phyloP scores from a whole-genome alignment of 176 grass and related monocot genomes.

The Sorghum bicolor region DNA sequence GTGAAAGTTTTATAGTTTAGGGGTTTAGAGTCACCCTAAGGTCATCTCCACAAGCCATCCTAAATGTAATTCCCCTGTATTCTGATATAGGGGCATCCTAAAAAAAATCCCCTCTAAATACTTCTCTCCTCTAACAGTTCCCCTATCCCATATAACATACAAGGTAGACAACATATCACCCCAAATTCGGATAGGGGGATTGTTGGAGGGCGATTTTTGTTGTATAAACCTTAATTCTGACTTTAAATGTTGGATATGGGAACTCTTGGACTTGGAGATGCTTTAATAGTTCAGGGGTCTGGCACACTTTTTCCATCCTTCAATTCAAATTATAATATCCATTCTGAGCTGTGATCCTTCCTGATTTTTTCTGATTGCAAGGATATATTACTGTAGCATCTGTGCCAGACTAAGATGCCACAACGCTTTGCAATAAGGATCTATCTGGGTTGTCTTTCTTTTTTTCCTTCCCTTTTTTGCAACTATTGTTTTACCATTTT shows the following conservation, averaged over 20 bases:
- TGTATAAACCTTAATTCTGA: not conserved
- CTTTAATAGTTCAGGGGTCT: not conserved
- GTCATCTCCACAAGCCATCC: not conserved
- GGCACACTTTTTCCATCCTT: not conserved
- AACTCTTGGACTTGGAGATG: not conserved
- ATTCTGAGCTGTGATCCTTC: slow-evolving; percentile 5
- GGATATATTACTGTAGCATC: not conserved
- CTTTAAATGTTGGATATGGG: not conserved
- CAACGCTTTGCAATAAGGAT: not conserved
- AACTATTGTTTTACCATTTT: not conserved
- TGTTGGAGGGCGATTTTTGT: not conserved
- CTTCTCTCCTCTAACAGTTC: not conserved
- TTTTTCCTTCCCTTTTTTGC: not conserved
- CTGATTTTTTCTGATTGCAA: not conserved
- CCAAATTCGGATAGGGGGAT: not conserved
- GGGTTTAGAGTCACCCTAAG: not conserved
- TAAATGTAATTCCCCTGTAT: not conserved
- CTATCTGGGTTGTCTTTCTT: not conserved
- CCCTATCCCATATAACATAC: not conserved
- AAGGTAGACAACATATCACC: not conserved
- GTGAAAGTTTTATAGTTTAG: not conserved
- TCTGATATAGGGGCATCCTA: not conserved
- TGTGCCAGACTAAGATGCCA: not conserved
- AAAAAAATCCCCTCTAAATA: not conserved
- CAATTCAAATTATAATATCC: not conserved